Evolutionary conservation across 495 filamentous ascomycete species (phyloP).

Genomic region (Extremus antarcticus): DNA sequence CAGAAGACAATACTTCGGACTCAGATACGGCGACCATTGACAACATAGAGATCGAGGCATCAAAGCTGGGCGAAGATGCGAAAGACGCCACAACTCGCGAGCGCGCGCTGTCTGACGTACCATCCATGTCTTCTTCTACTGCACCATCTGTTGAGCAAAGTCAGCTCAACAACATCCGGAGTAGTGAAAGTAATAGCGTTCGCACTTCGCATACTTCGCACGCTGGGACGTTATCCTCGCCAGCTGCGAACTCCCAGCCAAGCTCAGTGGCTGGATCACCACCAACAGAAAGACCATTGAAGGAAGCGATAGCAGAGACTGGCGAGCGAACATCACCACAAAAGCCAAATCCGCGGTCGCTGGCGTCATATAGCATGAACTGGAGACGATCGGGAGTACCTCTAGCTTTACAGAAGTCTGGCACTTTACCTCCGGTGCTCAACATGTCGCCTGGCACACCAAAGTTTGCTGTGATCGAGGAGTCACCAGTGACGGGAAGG

Average conservation of each 20-base stretch:
- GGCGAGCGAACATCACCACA: conserved; percentile 19
- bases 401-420: conserved; percentile 19
- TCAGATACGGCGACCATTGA: conserved; percentile 12
- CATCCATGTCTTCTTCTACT: conserved; percentile 16
- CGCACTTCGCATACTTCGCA: conserved; percentile 9
- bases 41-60: conserved; percentile 15
- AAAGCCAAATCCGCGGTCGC: conserved; percentile 14
- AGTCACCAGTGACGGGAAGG: conserved; percentile 8
- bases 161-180: conserved; percentile 21
- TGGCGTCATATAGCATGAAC: conserved; percentile 13
- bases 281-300: conserved; percentile 15
- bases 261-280: conserved; percentile 24
- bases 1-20: conserved; percentile 1
- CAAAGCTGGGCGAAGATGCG: conserved; percentile 3
- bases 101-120: conserved; percentile 8
- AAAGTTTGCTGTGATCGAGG: conserved; percentile 6
- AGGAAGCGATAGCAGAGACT: conserved; percentile 16
- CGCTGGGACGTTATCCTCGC: conserved; percentile 11
- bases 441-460: conserved; percentile 13
- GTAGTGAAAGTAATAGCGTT: conserved; percentile 16
- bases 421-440: conserved; percentile 9
- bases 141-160: conserved; percentile 20
- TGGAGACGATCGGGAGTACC: conserved; percentile 27
- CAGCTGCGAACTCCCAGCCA: conserved; percentile 23
- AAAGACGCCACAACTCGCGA: neutral